Conservation (phyloP, 805 yeast species). For the Ogataea degrootiae region DNA sequence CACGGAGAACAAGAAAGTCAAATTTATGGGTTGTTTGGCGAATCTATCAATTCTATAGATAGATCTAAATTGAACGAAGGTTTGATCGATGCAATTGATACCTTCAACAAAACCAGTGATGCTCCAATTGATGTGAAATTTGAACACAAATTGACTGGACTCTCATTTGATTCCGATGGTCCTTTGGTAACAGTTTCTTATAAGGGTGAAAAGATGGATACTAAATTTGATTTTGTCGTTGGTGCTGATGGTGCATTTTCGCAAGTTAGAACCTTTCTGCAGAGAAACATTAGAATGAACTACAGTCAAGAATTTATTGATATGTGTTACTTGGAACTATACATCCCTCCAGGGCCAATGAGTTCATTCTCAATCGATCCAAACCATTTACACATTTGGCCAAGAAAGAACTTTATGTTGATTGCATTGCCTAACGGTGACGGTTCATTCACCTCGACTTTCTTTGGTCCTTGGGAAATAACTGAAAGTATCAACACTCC, state of each 20-base stretch:
- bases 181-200: conserved; percentile 6
- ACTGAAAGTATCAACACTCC: conserved; percentile 48
- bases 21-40: conserved; percentile 75
- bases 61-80: conserved; percentile 62
- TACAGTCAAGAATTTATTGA: conserved; percentile 74
- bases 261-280: conserved; percentile 63
- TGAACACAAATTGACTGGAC: conserved; percentile 47
- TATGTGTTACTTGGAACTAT: conserved; percentile 76
- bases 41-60: conserved; percentile 81
- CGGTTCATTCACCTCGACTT: conserved; percentile 85
- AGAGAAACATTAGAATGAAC: conserved; percentile 63
- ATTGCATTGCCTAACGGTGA: conserved; percentile 84
- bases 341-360: conserved; percentile 54
- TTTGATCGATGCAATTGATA: conserved; percentile 59
- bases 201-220: neutral
- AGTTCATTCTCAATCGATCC: conserved; percentile 52
- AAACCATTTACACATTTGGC: conserved; percentile 90
- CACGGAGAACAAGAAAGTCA: conserved; percentile 65
- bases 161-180: conserved; percentile 30
- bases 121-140: conserved; percentile 42
- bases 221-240: conserved; percentile 52
- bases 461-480: conserved; percentile 75
- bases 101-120: conserved; percentile 25
- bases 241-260: conserved; percentile 91
- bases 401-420: conserved; percentile 78